Evolutionary conservation across 495 filamentous ascomycete species (phyloP), one percentile per base, ranked within the genome.

Genomic region (Lasiosphaeriaceae sp.): DNA sequence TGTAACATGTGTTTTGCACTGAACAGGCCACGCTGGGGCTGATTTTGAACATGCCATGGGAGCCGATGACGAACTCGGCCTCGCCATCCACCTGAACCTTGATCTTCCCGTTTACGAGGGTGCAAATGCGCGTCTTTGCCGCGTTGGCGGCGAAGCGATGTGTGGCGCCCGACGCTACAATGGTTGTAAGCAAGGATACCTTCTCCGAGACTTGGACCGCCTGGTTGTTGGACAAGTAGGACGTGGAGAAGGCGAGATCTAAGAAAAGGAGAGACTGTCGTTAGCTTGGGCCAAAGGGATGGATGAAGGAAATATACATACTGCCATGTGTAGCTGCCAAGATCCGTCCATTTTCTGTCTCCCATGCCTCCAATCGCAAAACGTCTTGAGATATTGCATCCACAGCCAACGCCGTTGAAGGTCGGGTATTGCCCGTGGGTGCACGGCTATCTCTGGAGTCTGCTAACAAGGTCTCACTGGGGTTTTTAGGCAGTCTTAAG

Each of bases 221-320:
- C 23, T 66, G 60, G 44, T 65, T 68, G 20, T 58, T 46, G 14
- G 64, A 31, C 12, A 71, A 54, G 50, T 69, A 67, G 2, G 64
- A 49, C 7, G 58, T 56, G 24, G 67, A 66, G 52, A 69, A 62
- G 9, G 57, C 70, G 19, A 70, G 57, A 16, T 63, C 67, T 71
- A 14, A 6, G 19, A 11, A 5, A 5, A 26, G 26, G 9, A 9
- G 26, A n/a, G n/a, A n/a, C n/a, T 31, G 4, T 31, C 14, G 57
- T 62, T 56, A 62, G 47, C 35, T 22, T 22, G 4, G 6, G 23
- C 7, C 24, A 20, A 11, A 2, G 26, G 9, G 24, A 19, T 6
- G 16, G 24, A 21, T 29, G 44, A 52, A 0, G 17, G n/a, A 1
- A 11, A 20, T n/a, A 22, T 20, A 47, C 48, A 6, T 46, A 58